Base-by-base conservation (phyloP, 768 basidiomycete species). In the Lactarius hatsudake region DNA sequence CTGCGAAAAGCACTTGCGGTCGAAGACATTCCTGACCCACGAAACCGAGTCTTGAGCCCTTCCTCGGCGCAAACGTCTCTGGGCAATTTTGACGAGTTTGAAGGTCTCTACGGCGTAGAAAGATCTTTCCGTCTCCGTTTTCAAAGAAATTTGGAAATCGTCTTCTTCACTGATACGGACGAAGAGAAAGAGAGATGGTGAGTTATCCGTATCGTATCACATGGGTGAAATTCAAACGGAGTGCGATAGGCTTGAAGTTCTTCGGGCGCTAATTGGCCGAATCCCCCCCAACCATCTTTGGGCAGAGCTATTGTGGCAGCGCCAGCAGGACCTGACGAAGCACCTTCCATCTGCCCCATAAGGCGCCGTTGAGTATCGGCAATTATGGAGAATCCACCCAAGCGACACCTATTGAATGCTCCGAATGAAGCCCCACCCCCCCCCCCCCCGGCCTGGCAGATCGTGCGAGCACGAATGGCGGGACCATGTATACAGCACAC, bases 281-380 rank as follows among this genome's bases (percentile, higher is more conserved):
- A 94, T 97, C 71, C 95, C 95, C 10, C 90, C 92, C 2, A 93
- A 96, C 75, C 93, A 93, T 2, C 79, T 97, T 15, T 97, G 95
- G 95, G 95, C 90, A 3, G 95, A 96, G 79, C 80, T 96, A 45
- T 76, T 94, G 48, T 93, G 92, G 91, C 90, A 94, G 75, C 84
- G 87, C 57, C 91, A 93, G 71, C 79, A 85, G 66, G 83, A 86
- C 66, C 68, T 76, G 17, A 63, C 59, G 17, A 74, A 70, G 55
- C 75, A 73, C 12, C 36, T 38, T 34, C 30, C 38, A 40, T 34
- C 65, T 51, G 56, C 18, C n/a, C 40, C 40, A 15, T 68, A 58
- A 54, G 59, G 45, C 10, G 40, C 30, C 26, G 18, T 36, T 40
- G 18, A 53, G 12, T 23, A 42, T 26, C 34, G 34, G 40, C 58